Conservation (phyloP, 78 protist species). For the Tieghemostelium lacteum region DNA sequence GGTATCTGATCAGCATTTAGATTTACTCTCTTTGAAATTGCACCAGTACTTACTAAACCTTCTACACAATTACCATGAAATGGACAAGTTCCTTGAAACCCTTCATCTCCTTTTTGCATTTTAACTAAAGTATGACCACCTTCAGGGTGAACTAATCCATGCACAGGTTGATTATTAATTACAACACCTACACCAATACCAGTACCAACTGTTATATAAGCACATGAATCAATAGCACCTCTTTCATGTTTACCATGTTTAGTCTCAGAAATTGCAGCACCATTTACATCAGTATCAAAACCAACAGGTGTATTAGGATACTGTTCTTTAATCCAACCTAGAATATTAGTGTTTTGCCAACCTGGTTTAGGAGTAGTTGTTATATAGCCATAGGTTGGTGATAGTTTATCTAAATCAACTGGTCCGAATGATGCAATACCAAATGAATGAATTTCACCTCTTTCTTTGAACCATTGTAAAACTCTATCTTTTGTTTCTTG, state of each 20-base stretch:
- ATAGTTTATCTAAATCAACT: slow-evolving; percentile 61
- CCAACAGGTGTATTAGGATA: slow-evolving; percentile 64
- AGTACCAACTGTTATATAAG: slow-evolving; percentile 94
- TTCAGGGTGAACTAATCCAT: slow-evolving; percentile 90
- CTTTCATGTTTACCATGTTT: slow-evolving; percentile 52
- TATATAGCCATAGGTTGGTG: slow-evolving; percentile 84
- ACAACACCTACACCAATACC: slow-evolving; percentile 94
- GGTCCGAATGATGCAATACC: slow-evolving; percentile 95
- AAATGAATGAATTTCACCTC: slow-evolving; percentile 34
- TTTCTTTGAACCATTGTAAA: slow-evolving; percentile 19
- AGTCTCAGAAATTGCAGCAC: slow-evolving; percentile 89
- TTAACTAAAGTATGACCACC: slow-evolving; percentile 87
- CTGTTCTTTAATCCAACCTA: slow-evolving; percentile 43
- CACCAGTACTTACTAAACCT: slow-evolving; percentile 79
- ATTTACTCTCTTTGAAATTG: slow-evolving; percentile 82
- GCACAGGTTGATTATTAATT: slow-evolving; percentile 58
- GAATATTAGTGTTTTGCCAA: slow-evolving; percentile 80
- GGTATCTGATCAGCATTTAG: slow-evolving; percentile 28
- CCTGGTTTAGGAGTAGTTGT: slow-evolving; percentile 92
- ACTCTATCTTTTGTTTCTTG: slow-evolving; percentile 59
- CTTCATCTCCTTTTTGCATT: slow-evolving; percentile 11
- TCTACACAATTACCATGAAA: slow-evolving; percentile 85
- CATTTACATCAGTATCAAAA: slow-evolving; percentile 95
- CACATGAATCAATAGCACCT: slow-evolving; percentile 41
- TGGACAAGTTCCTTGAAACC: slow-evolving; percentile 80